phyloP scores from a whole-genome alignment of 225 moss, liverwort and hornwort genomes.

The Straminergon stramineum region DNA sequence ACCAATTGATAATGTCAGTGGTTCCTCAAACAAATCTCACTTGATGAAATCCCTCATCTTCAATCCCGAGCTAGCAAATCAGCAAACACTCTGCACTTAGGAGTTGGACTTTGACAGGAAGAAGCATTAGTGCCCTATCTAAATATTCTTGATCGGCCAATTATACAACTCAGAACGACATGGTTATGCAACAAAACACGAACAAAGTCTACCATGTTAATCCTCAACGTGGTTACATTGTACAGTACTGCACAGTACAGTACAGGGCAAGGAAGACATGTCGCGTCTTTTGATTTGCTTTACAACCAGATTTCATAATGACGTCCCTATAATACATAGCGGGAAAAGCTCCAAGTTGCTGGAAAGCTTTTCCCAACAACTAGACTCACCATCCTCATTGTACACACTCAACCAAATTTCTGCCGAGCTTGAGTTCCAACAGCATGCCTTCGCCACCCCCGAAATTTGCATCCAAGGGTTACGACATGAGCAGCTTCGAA shows the following conservation, averaged over 20 bases:
- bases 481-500: background rate
- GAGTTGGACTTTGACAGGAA: background rate
- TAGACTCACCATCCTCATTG: background rate
- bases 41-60: background rate
- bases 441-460: background rate
- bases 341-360: background rate
- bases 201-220: background rate
- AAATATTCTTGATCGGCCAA: background rate
- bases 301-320: background rate
- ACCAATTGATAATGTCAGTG: background rate
- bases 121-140: background rate
- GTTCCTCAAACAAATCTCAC: background rate
- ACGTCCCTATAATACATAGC: background rate
- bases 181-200: background rate
- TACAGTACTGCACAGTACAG: constrained; percentile 14
- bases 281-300: background rate
- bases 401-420: background rate
- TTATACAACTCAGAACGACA: background rate
- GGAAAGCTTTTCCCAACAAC: background rate
- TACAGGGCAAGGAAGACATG: background rate
- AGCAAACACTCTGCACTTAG: background rate
- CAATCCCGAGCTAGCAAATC: background rate
- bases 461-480: background rate
- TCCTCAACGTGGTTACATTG: background rate
- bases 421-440: background rate